phyloP scores from a whole-genome alignment of 2,329 filamentous ascomycete species.

The Fusarium ambrosium region DNA sequence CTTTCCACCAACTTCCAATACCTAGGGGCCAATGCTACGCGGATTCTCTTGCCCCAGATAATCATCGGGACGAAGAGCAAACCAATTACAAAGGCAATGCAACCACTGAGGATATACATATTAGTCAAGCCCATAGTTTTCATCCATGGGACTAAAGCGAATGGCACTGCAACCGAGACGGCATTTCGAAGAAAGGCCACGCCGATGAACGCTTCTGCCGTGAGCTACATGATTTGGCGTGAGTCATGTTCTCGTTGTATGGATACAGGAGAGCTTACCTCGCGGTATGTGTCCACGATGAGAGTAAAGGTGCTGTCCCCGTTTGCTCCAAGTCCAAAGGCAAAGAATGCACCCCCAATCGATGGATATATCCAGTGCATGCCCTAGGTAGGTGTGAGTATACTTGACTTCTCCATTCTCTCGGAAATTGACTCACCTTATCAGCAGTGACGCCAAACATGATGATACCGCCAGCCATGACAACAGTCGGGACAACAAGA shows the following conservation, averaged over 20 bases:
- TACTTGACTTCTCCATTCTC: fast-evolving
- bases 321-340: conserved; percentile 55
- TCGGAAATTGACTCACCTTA: conserved; percentile 41
- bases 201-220: conserved; percentile 49
- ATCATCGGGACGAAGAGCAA: conserved; percentile 48
- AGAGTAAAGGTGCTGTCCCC: conserved; percentile 54
- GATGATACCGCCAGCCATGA: conserved; percentile 53
- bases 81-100: conserved; percentile 42
- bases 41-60: conserved; percentile 50
- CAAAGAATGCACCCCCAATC: conserved; percentile 53
- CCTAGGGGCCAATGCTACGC: conserved; percentile 30
- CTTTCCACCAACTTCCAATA: conserved; percentile 45
- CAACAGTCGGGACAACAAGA: conserved; percentile 47
- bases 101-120: conserved; percentile 47
- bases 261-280: conserved; percentile 12
- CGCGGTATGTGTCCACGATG: conserved; percentile 54
- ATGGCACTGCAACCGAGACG: conserved; percentile 47
- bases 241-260: neutral
- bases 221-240: conserved; percentile 17
- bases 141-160: conserved; percentile 50
- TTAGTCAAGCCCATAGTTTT: conserved; percentile 47
- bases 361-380: conserved; percentile 59
- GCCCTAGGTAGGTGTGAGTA: conserved; percentile 46
- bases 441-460: conserved; percentile 56
- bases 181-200: conserved; percentile 52